Evolutionary conservation across 2,329 filamentous ascomycete genomes (phyloP).

Genomic region (Colletotrichum brevisporum): DNA sequence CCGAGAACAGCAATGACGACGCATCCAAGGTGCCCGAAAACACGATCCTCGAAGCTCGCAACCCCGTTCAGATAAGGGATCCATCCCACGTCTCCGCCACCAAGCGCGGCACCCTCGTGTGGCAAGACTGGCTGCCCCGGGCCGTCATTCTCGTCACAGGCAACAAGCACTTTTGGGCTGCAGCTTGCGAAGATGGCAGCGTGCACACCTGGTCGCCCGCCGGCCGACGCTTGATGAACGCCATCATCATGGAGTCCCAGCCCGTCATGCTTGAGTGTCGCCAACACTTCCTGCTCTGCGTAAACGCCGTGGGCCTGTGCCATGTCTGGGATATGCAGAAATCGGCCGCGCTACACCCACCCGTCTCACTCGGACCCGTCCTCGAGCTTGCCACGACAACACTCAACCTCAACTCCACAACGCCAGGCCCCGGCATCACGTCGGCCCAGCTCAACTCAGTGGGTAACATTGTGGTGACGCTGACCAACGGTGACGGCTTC

Average conservation of each 20-base stretch:
- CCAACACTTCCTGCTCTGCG: constrained; percentile 89
- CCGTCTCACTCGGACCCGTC: constrained; percentile 88
- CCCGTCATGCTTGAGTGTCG: constrained; percentile 94
- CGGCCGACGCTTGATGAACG: constrained; percentile 86
- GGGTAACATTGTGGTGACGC: constrained; percentile 87
- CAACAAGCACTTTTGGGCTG: constrained; percentile 92
- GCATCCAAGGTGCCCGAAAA: constrained; percentile 76
- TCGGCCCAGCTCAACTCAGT: constrained; percentile 92
- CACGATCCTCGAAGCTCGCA: constrained; percentile 88
- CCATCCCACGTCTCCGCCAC: constrained; percentile 87
- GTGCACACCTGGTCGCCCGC: constrained; percentile 94
- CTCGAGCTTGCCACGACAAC: constrained; percentile 88
- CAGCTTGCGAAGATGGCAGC: constrained; percentile 92
- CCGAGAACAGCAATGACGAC: constrained; percentile 69
- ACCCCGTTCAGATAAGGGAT: constrained; percentile 82
- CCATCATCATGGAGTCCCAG: constrained; percentile 90
- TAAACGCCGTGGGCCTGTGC: constrained; percentile 89
- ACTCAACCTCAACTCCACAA: constrained; percentile 81
- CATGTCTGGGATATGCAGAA: constrained; percentile 94
- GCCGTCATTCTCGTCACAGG: constrained; percentile 92
- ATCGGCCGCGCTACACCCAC: constrained; percentile 87
- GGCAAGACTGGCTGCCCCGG: constrained; percentile 93
- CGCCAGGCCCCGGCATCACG: constrained; percentile 85
- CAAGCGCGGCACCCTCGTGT: constrained; percentile 84
- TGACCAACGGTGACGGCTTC: constrained; percentile 96